phyloP scores from a whole-genome alignment of 108 stramenopile genomes.

The Hondaea fermentalgiana region DNA sequence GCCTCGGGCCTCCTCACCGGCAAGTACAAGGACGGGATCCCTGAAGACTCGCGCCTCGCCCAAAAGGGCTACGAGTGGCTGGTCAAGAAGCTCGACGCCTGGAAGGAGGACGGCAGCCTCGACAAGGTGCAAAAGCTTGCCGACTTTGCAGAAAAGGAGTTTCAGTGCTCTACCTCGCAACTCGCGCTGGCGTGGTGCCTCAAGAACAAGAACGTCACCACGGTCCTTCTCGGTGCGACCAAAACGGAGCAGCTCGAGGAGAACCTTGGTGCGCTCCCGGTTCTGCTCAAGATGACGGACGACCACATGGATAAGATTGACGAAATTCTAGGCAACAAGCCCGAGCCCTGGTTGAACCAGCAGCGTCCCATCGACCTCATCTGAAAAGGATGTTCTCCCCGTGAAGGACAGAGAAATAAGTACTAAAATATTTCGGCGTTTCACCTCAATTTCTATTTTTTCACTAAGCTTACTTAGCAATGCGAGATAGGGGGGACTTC shows the following conservation, averaged over 20 bases:
- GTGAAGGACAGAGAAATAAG: neutral
- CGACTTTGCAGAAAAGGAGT: conserved; percentile 30
- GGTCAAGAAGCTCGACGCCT: conserved; percentile 19
- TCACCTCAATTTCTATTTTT: neutral
- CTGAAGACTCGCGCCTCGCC: conserved; percentile 32
- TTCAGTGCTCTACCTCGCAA: conserved; percentile 27
- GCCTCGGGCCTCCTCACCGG: conserved; percentile 37
- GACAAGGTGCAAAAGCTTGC: conserved; percentile 36
- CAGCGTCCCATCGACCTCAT: neutral
- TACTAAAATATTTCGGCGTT: neutral
- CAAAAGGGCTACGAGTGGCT: conserved; percentile 39
- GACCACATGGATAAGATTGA: conserved; percentile 37
- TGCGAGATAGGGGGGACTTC: no score
- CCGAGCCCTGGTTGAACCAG: neutral
- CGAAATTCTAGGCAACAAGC: conserved; percentile 36
- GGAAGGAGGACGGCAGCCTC: conserved; percentile 35
- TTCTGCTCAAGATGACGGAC: conserved; percentile 32
- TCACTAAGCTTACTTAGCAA: no score
- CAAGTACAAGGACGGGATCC: conserved; percentile 44
- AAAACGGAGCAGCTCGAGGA: conserved; percentile 36
- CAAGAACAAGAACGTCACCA: conserved; percentile 30
- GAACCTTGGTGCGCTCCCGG: conserved; percentile 31
- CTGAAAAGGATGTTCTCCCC: neutral
- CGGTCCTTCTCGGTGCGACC: conserved; percentile 41
- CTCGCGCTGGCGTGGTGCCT: conserved; percentile 41